phyloP scores from a whole-genome alignment of 83 land plant genomes.

The Thuja plicata region DNA sequence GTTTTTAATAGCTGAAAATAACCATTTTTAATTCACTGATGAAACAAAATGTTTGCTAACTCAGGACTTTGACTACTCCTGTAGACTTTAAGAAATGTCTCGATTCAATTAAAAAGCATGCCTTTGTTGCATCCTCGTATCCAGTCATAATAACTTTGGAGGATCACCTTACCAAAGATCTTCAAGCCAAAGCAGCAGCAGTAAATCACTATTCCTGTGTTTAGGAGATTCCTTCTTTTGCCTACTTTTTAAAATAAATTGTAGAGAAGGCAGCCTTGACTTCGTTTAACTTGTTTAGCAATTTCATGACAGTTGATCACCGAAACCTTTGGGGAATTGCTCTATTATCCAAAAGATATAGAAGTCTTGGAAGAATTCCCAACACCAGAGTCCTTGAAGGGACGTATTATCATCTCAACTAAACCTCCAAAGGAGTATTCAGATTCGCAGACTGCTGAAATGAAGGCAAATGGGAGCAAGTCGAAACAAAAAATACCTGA shows the following conservation, averaged over 20 bases:
- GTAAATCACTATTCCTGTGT: constrained; percentile 20
- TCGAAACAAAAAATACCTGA: constrained; percentile 11
- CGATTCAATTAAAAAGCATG: constrained; percentile 54
- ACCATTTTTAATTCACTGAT: background rate
- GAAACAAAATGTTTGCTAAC: constrained; percentile 12
- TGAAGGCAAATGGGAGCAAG: constrained; percentile 18
- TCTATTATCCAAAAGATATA: constrained; percentile 56
- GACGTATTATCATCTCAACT: constrained; percentile 67
- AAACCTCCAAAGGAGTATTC: constrained; percentile 82
- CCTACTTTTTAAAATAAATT: background rate
- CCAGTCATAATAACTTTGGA: constrained; percentile 73
- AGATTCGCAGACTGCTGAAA: constrained; percentile 14
- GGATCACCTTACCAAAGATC: constrained; percentile 56
- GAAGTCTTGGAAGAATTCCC: constrained; percentile 70
- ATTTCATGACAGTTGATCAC: constrained; percentile 54
- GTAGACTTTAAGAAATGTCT: constrained; percentile 55
- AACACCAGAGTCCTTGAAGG: constrained; percentile 78
- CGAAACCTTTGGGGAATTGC: constrained; percentile 62
- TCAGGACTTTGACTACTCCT: constrained; percentile 60
- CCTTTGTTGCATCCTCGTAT: constrained; percentile 55
- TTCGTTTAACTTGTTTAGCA: background rate
- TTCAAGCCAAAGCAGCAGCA: constrained; percentile 61
- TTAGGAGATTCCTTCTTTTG: background rate
- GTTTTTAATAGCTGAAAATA: background rate
- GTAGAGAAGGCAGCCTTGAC: background rate